Evolutionary conservation across 2,329 filamentous ascomycete genomes (phyloP), one percentile per base, ranked within the genome.

Genomic region (Trichoderma atrobrunneum): DNA sequence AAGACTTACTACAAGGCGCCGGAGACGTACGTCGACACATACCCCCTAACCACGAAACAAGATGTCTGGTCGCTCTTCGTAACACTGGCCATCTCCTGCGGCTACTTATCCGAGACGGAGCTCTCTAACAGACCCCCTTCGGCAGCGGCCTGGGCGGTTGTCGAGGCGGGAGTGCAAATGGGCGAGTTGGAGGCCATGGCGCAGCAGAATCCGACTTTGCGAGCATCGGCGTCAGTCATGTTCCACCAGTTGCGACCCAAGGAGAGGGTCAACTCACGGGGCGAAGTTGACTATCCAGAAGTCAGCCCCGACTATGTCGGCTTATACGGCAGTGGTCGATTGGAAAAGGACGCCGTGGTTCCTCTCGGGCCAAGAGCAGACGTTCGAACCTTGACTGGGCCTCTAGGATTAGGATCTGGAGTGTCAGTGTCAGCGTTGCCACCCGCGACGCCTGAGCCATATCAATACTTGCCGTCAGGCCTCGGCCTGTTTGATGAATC

Each of bases 31-130:
- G 14, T 7, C 26, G 18, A 39, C 5, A 30, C 34, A 4, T 68
- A 59, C 5, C 65, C 65, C 10, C 6, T 59, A 18, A 60, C 54
- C 12, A 11, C 26, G 12, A 61, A 69, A 10, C n/a, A 34, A 21
- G 65, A 69, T 3, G 65, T 69, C 26, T 69, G 65, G 65, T 69
- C 65, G 8, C 65, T 68, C 18, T 68, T 60, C 4, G 65, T 60
- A 3, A 68, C 65, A 6, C 18, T 68, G 34, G 54, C 54, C 12
- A 24, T 68, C 8, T 7, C 65, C 34, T 60, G 65, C 26, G 34
- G 65, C 5, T 30, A 21, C 18, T 3, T 68, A 3, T 48, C 65
- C 18, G 65, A 68, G 16, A 3, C 6, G 1, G 54, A 68, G 3
- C 34, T 68, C 5, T 3, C 12, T 11, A 36, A n/a, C 12, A 30